Percentiles rank a stretch among this genome's conserved stretches.
These are phyloP conservation scores for Manihot esculenta DNA, from an alignment of 441 rosid species.

Conservation along the genomic window DNA sequence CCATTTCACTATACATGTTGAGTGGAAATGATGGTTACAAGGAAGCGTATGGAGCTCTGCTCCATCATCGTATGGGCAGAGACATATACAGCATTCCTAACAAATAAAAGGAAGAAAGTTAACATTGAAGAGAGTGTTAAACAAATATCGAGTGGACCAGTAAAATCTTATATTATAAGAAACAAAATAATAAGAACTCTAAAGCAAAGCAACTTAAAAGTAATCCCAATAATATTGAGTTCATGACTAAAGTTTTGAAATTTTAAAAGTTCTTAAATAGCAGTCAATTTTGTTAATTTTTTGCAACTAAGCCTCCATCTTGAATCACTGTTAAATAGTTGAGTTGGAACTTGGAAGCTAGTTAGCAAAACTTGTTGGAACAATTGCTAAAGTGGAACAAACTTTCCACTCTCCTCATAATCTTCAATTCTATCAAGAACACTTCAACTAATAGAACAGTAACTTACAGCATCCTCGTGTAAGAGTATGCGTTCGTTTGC, in stretches of 20 bases:
- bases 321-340: neutral
- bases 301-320: too few species aligned
- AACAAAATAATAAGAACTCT: neutral
- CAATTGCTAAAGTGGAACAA: neutral
- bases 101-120: neutral
- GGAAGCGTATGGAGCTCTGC: slow-evolving; percentile 79
- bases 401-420: neutral
- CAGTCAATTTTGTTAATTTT: neutral
- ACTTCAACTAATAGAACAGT: neutral
- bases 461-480: slow-evolving; percentile 85
- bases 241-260: neutral
- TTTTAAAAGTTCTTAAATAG: neutral
- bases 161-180: neutral
- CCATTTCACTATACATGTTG: slow-evolving; percentile 80
- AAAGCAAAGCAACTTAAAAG: neutral
- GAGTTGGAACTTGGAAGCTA: neutral
- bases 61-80: slow-evolving; percentile 76
- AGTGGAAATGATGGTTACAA: slow-evolving; percentile 90
- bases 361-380: neutral
- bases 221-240: neutral
- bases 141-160: neutral
- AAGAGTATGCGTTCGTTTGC: slow-evolving; percentile 70
- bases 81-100: slow-evolving; percentile 92
- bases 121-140: neutral
- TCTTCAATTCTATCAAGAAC: neutral